Evolutionary conservation across 2,329 filamentous ascomycete species (phyloP).

Genomic region (Fusarium mexicanum): DNA sequence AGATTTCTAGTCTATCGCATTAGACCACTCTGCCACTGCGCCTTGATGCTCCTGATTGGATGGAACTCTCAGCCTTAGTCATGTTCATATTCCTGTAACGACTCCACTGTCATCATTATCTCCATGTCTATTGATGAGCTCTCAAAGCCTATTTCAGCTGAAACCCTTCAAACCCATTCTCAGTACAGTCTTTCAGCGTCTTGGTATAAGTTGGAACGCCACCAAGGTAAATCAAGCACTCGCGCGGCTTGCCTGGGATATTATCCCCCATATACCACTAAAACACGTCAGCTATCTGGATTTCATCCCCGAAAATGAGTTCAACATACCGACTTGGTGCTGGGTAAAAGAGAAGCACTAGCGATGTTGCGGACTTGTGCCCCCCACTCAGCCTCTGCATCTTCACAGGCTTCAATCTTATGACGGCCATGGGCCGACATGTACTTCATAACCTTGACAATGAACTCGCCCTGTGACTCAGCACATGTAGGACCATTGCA

Average conservation of each 20-base stretch:
- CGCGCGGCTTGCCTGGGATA: background rate
- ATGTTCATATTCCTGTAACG: fast-evolving
- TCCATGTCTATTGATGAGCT: fast-evolving
- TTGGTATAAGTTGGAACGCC: background rate
- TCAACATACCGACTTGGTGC: background rate
- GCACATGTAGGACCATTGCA: background rate
- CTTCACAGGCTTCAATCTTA: background rate
- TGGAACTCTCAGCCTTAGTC: fast-evolving
- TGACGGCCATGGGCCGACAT: background rate
- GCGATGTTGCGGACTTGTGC: background rate
- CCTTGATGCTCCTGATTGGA: background rate
- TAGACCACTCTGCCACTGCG: conserved; percentile 14
- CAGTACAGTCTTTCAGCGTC: background rate
- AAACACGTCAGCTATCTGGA: background rate
- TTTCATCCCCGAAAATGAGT: too few relatives aligned
- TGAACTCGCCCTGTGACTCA: background rate
- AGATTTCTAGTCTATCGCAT: conserved; percentile 15
- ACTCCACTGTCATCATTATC: background rate
- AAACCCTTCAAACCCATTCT: background rate
- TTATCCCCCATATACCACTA: background rate
- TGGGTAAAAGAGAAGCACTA: background rate
- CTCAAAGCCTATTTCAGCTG: background rate
- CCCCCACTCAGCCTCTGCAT: background rate
- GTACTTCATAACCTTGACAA: background rate
- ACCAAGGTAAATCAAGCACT: background rate